phyloP scores from a whole-genome alignment of 306 rosid species.

The Pterocarpus santalinus region DNA sequence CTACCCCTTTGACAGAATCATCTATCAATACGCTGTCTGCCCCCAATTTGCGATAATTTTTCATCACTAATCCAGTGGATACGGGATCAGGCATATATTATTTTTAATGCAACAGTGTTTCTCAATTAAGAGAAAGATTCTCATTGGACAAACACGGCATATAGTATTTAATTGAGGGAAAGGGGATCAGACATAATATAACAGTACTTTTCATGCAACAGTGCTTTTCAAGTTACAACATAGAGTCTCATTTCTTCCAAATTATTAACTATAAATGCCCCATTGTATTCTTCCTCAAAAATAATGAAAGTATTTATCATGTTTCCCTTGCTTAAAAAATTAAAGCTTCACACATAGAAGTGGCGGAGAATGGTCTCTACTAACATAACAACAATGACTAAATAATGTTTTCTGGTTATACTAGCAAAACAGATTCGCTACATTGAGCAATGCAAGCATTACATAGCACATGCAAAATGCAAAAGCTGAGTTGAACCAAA shows the following conservation, averaged over 20 bases:
- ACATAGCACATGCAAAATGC: constrained; percentile 11
- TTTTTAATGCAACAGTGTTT: constrained; percentile 37
- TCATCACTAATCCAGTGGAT: background rate
- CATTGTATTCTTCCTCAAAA: constrained; percentile 7
- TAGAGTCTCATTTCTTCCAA: constrained; percentile 28
- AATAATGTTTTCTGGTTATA: constrained; percentile 16
- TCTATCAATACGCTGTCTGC: constrained; percentile 13
- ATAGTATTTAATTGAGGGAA: constrained; percentile 8
- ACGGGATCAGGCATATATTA: constrained; percentile 25
- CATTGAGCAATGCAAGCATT: background rate
- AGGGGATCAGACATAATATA: constrained; percentile 2
- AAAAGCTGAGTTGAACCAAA: constrained; percentile 25
- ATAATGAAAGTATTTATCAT: constrained; percentile 9
- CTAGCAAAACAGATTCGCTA: constrained; percentile 7
- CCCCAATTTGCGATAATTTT: background rate
- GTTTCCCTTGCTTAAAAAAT: constrained; percentile 6
- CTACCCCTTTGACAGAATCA: background rate
- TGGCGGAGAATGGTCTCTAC: background rate
- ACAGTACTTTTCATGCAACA: constrained; percentile 10
- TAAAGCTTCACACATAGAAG: constrained; percentile 2
- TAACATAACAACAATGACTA: constrained; percentile 26
- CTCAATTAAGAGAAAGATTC: constrained; percentile 28
- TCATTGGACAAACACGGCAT: background rate
- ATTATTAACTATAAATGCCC: constrained; percentile 28
- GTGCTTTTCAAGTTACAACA: background rate